These are phyloP conservation scores for Haematococcus lacustris DNA, from an alignment of 139 green algal genomes.

Conservation along the genomic window DNA sequence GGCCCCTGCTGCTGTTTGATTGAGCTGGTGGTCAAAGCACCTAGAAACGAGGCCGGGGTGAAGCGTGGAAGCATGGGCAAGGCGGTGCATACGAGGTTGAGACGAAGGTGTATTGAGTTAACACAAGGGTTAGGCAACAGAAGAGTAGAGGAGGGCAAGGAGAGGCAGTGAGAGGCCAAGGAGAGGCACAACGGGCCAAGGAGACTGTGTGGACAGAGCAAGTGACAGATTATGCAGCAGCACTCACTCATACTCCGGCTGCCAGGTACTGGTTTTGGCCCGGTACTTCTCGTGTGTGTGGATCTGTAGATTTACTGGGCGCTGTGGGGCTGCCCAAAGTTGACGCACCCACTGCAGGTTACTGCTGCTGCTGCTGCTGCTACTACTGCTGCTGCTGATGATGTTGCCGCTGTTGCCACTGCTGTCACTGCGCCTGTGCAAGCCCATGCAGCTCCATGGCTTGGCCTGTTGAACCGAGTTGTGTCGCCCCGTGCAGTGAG, in stretches of 20 bases:
- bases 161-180: neutral
- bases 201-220: neutral
- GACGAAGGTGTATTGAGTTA: neutral
- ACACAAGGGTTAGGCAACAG: neutral
- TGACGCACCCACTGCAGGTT: too few species aligned
- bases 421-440: too few species aligned
- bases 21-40: neutral
- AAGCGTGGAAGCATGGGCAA: too few species aligned
- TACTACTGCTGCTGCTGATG: too few species aligned
- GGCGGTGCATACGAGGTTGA: neutral
- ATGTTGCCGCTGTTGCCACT: too few species aligned
- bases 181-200: neutral
- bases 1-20: too few species aligned
- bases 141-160: neutral
- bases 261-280: neutral
- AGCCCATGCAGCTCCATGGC: too few species aligned
- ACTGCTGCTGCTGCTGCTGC: too few species aligned
- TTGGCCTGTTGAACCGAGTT: too few species aligned
- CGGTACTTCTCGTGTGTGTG: conserved; percentile 27
- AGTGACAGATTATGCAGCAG: neutral
- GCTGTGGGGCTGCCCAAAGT: conserved; percentile 5
- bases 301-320: conserved; percentile 11
- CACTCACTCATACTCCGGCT: conserved; percentile 16
- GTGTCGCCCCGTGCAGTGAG: too few species aligned
- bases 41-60: neutral